A percentile compares a stretch with the other conserved stretches of the same genome.
Evolutionary conservation across 192 early-diverging fungal species (phyloP).

Genomic region (Podila horticola): DNA sequence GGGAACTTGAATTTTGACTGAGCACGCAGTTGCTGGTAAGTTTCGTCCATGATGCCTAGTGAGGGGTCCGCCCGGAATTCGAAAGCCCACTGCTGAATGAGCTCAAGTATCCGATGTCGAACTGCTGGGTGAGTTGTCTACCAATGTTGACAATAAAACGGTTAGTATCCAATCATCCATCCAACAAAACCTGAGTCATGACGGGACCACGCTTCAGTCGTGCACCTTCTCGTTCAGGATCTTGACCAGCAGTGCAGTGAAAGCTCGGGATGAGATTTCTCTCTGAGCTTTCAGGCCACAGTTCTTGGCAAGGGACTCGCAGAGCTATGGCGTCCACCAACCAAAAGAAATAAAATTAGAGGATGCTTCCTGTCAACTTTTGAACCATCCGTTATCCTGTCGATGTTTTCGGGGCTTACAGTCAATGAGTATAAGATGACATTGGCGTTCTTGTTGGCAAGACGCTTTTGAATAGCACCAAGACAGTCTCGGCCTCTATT

Average conservation of each 20-base stretch:
- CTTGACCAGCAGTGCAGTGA: conserved; percentile 81
- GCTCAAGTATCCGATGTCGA: conserved; percentile 81
- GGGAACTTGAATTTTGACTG: conserved; percentile 74
- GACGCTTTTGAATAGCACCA: conserved; percentile 75
- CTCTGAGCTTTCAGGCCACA: conserved; percentile 81
- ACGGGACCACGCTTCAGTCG: too few relatives aligned
- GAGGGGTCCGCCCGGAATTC: conserved; percentile 83
- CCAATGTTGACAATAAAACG: neutral
- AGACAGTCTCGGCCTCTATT: conserved; percentile 75
- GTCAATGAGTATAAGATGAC: conserved; percentile 77
- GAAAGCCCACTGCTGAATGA: conserved; percentile 93
- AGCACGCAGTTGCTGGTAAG: conserved; percentile 65
- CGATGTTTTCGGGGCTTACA: conserved; percentile 26
- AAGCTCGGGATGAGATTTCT: conserved; percentile 88
- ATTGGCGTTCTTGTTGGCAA: conserved; percentile 83
- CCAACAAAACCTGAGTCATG: too few relatives aligned
- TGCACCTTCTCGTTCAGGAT: conserved; percentile 75
- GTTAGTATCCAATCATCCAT: too few relatives aligned
- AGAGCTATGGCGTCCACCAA: conserved; percentile 57
- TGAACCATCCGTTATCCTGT: neutral
- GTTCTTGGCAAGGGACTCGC: conserved; percentile 93
- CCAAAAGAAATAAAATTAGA: neutral
- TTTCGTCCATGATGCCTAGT: conserved; percentile 84
- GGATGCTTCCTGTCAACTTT: neutral
- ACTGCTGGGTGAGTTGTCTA: conserved; percentile 82